Conservation (phyloP, 305 asterid species). For the Fraxinus greggii region DNA sequence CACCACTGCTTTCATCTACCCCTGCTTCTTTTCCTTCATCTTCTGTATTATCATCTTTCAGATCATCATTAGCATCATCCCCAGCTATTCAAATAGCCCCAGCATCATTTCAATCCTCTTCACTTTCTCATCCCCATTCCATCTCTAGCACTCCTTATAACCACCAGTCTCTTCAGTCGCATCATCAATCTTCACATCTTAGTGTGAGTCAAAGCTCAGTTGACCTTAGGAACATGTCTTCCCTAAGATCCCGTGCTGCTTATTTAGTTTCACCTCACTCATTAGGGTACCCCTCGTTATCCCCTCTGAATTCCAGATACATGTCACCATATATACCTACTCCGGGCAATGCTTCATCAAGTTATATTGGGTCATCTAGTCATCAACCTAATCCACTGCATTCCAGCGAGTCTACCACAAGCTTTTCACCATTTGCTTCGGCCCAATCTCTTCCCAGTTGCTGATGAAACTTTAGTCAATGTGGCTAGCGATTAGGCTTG, state of each 20-base stretch:
- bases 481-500: conserved; percentile 24
- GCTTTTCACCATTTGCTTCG: conserved; percentile 86
- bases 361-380: conserved; percentile 73
- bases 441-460: conserved; percentile 88
- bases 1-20: conserved; percentile 70
- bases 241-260: conserved; percentile 61
- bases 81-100: conserved; percentile 61
- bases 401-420: conserved; percentile 69
- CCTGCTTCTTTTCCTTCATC: conserved; percentile 46
- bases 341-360: conserved; percentile 59
- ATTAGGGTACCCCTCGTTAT: conserved; percentile 67
- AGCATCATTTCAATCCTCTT: conserved; percentile 43
- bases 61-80: conserved; percentile 67
- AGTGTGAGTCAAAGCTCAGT: conserved; percentile 55
- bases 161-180: conserved; percentile 42
- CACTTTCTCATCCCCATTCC: conserved; percentile 51
- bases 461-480: conserved; percentile 22
- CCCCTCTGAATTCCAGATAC: conserved; percentile 73
- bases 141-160: conserved; percentile 49
- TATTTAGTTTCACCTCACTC: conserved; percentile 70
- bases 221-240: conserved; percentile 62
- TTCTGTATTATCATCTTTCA: conserved; percentile 49
- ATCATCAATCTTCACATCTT: conserved; percentile 51
- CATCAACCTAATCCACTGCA: conserved; percentile 57
- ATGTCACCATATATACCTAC: conserved; percentile 73